Evolutionary conservation across 2,329 filamentous ascomycete species (phyloP).

Genomic region (Calonectria honghensis): DNA sequence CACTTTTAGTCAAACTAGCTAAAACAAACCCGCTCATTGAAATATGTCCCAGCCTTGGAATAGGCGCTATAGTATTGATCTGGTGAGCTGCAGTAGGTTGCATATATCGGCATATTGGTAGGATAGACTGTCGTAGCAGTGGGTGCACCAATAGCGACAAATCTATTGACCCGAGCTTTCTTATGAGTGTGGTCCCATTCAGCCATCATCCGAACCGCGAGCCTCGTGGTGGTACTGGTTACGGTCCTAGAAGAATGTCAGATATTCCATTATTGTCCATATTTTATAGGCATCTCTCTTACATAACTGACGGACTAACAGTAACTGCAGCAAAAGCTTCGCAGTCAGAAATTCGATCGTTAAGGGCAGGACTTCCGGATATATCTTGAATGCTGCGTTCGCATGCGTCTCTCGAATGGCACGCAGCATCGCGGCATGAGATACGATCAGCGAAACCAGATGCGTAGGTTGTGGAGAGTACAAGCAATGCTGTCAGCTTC

Average conservation of each 20-base stretch:
- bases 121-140: too few relatives aligned
- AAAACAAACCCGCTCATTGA: too few relatives aligned
- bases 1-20: too few relatives aligned
- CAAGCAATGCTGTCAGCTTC: background rate
- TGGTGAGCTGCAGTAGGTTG: too few relatives aligned
- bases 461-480: background rate
- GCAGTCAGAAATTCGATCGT: background rate
- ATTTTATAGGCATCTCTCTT: background rate
- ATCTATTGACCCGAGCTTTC: background rate
- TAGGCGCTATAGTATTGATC: too few relatives aligned
- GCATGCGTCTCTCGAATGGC: background rate
- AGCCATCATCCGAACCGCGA: background rate
- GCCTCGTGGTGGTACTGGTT: background rate
- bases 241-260: background rate
- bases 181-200: background rate
- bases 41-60: too few relatives aligned
- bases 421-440: background rate
- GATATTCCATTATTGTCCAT: background rate
- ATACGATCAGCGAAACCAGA: background rate
- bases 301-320: background rate
- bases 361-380: background rate
- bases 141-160: background rate
- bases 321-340: background rate
- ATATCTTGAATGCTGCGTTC: background rate
- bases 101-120: too few relatives aligned